A percentile compares a stretch with the other conserved stretches of the same genome.
phyloP scores from a whole-genome alignment of 2,329 filamentous ascomycete genomes.

The Aspergillus ruber region DNA sequence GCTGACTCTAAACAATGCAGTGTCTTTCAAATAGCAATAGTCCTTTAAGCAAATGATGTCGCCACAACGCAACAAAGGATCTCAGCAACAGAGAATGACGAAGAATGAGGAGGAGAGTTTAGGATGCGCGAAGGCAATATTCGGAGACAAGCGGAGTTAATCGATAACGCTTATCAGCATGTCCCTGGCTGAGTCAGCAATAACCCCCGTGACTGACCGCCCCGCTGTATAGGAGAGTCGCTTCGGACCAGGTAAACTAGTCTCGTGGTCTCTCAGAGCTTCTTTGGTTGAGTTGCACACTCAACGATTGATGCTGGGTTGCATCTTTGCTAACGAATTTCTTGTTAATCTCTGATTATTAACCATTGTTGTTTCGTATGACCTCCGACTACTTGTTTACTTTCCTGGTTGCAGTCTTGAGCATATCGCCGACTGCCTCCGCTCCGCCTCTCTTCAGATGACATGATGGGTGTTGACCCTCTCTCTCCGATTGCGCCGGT shows the following conservation, averaged over 20 bases:
- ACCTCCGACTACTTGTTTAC: conserved; percentile 14
- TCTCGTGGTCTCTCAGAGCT: neutral
- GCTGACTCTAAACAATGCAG: neutral
- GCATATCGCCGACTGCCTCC: conserved; percentile 26
- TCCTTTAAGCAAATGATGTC: neutral
- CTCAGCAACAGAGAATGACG: neutral
- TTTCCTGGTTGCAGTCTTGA: conserved; percentile 28
- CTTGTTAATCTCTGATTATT: neutral
- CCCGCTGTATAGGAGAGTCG: neutral
- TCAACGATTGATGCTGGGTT: neutral
- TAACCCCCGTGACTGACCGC: neutral
- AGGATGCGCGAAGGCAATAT: neutral
- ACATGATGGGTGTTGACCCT: conserved; percentile 79
- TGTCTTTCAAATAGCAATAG: neutral
- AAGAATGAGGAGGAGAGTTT: neutral
- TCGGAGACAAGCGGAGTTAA: conserved; percentile 1
- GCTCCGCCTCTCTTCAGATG: conserved; percentile 34
- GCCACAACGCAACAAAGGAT: neutral
- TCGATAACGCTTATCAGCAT: neutral
- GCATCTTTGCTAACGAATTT: neutral
- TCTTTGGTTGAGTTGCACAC: neutral
- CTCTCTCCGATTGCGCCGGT: conserved; percentile 87
- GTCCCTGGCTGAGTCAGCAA: neutral
- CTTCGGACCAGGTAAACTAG: neutral
- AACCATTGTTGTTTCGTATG: conserved; percentile 12